Conservation (phyloP, 2,329 filamentous ascomycete genomes). For the Sclerotinia sclerotiorum region DNA sequence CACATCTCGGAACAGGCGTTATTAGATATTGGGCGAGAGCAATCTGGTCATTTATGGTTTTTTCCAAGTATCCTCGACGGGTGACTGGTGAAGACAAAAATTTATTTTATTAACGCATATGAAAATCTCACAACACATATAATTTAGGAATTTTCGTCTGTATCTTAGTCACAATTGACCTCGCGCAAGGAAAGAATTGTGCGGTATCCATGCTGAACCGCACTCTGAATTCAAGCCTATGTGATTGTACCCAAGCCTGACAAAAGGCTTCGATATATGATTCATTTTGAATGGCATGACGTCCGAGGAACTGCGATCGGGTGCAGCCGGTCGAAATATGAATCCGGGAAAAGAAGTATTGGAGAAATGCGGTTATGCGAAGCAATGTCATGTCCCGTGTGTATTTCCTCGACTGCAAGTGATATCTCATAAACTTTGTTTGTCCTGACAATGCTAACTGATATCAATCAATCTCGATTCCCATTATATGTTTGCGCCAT, state of each 20-base stretch:
- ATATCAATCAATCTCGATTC: neutral
- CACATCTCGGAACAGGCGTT: neutral
- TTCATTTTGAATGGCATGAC: neutral
- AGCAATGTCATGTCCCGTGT: neutral
- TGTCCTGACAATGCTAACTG: neutral
- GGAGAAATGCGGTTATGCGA: neutral
- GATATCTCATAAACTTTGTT: neutral
- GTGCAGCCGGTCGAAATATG: neutral
- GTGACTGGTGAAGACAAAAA: neutral
- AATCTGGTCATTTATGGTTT: neutral
- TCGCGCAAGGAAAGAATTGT: neutral
- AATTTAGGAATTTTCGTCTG: neutral
- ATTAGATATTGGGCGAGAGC: neutral
- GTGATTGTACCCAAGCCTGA: neutral
- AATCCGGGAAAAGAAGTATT: neutral
- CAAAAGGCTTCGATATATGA: too few relatives aligned
- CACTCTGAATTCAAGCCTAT: neutral
- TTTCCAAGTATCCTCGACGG: neutral
- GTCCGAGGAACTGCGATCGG: too few relatives aligned
- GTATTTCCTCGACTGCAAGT: neutral
- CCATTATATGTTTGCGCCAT: constrained; percentile 9
- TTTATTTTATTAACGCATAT: neutral
- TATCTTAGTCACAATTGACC: neutral
- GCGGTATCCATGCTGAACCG: neutral
- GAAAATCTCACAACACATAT: neutral